phyloP scores from a whole-genome alignment of 306 rosid genomes.

The Datisca glomerata region DNA sequence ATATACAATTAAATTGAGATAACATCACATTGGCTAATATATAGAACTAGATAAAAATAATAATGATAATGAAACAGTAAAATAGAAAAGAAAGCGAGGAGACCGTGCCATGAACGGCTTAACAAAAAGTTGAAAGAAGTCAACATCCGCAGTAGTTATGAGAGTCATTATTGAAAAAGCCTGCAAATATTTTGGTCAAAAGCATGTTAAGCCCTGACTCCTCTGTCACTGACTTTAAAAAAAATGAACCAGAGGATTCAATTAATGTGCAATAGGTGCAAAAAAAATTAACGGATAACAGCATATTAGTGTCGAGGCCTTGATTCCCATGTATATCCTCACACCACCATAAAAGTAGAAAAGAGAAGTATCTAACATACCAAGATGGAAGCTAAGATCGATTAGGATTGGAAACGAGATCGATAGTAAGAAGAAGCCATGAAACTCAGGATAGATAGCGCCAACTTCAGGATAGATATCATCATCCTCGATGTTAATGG shows the following conservation, averaged over 20 bases:
- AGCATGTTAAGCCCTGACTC: conserved; percentile 31
- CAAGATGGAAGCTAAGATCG: too few relatives aligned
- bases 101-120: conserved; percentile 23
- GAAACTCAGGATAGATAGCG: conserved; percentile 24
- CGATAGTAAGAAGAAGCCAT: conserved; percentile 8
- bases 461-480: not conserved
- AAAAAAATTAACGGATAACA: too few relatives aligned
- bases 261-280: too few relatives aligned
- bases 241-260: too few relatives aligned
- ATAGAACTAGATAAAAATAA: too few relatives aligned
- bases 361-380: too few relatives aligned
- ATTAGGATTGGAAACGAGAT: not conserved
- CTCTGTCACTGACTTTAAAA: not conserved
- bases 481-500: not conserved
- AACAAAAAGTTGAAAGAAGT: conserved; percentile 32
- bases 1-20: too few relatives aligned
- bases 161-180: conserved; percentile 28
- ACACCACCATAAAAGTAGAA: too few relatives aligned
- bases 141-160: conserved; percentile 46
- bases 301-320: too few relatives aligned
- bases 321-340: too few relatives aligned
- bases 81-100: conserved; percentile 23
- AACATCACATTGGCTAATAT: too few relatives aligned
- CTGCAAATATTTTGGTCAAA: conserved; percentile 31
- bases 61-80: too few relatives aligned